These are phyloP conservation scores for Simmondsia chinensis DNA, from an alignment of 148 eudicot genomes.

Conservation along the genomic window DNA sequence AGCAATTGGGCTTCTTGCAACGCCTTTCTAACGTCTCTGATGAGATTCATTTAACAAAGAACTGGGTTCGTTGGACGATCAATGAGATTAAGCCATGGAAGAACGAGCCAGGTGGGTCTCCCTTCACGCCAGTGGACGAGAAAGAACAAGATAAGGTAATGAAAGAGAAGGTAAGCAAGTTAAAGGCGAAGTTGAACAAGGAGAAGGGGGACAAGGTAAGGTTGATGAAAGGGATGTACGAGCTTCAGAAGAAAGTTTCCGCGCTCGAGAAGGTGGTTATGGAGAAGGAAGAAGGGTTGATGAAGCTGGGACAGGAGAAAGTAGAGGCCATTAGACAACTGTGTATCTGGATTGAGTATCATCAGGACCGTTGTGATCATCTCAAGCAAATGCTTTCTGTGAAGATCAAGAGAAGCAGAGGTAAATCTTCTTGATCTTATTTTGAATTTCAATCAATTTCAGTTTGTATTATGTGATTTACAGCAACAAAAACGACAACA, in stretches of 20 bases:
- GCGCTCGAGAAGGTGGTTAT: constrained; percentile 36
- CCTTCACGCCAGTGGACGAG: constrained; percentile 21
- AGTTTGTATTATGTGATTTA: too few relatives aligned
- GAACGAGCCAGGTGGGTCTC: constrained; percentile 13
- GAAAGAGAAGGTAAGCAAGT: constrained; percentile 36
- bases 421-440: too few relatives aligned
- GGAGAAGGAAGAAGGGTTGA: constrained; percentile 52
- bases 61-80: constrained; percentile 43
- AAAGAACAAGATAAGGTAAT: constrained; percentile 37
- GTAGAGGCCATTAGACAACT: constrained; percentile 83
- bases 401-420: constrained; percentile 9
- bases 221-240: constrained; percentile 19
- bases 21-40: constrained; percentile 40
- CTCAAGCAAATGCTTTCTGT: constrained; percentile 30
- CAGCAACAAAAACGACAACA: too few relatives aligned
- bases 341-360: constrained; percentile 73
- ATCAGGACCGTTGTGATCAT: constrained; percentile 45
- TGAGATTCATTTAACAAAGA: constrained; percentile 49
- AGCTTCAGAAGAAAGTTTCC: constrained; percentile 25
- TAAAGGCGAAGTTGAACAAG: constrained; percentile 31
- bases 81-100: constrained; percentile 27
- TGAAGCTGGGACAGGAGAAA: constrained; percentile 50
- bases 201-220: constrained; percentile 20
- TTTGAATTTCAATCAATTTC: too few relatives aligned
- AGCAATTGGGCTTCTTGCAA: constrained; percentile 30